These are phyloP conservation scores for Phytophthora megakarya DNA, from an alignment of 352 stramenopile genomes.

Conservation along the genomic window DNA sequence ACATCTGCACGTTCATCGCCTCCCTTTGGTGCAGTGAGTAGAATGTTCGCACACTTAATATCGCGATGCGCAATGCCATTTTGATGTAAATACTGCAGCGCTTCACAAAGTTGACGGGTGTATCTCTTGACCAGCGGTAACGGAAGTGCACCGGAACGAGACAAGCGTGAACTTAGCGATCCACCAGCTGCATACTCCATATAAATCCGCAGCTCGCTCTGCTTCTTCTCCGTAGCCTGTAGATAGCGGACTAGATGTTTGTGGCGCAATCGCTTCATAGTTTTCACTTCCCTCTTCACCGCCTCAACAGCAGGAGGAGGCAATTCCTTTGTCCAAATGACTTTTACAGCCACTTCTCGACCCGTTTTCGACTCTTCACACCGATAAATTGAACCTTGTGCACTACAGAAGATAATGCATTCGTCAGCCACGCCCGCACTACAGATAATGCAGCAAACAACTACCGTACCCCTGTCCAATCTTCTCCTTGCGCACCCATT, in stretches of 20 bases:
- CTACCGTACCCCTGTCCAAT: slow-evolving; percentile 69
- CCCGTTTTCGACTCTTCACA: slow-evolving; percentile 61
- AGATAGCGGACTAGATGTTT: slow-evolving; percentile 68
- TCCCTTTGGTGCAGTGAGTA: slow-evolving; percentile 39
- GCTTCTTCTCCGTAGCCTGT: slow-evolving; percentile 64
- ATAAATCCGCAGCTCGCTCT: slow-evolving; percentile 74
- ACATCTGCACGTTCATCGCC: slow-evolving; percentile 30
- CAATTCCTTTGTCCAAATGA: slow-evolving; percentile 67
- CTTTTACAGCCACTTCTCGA: slow-evolving; percentile 65
- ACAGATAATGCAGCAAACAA: background rate
- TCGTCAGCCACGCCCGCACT: slow-evolving; percentile 2
- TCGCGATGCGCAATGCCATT: slow-evolving; percentile 90
- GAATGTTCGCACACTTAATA: slow-evolving; percentile 89
- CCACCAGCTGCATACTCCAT: slow-evolving; percentile 90
- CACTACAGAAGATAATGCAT: slow-evolving; percentile 27
- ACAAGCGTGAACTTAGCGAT: slow-evolving; percentile 67
- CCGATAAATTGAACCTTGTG: slow-evolving; percentile 75
- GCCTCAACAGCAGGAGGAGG: slow-evolving; percentile 52
- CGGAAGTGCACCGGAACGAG: slow-evolving; percentile 47
- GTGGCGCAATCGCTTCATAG: slow-evolving; percentile 69
- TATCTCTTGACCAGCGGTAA: slow-evolving; percentile 61
- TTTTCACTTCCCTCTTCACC: slow-evolving; percentile 70
- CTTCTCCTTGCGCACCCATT: slow-evolving; percentile 77
- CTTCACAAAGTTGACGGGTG: slow-evolving; percentile 81
- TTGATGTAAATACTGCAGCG: slow-evolving; percentile 85